Percentiles rank a stretch among this genome's conserved stretches.
These are phyloP conservation scores for Mycena sp. DNA, from an alignment of 1,284 basidiomycete species.

Conservation along the genomic window DNA sequence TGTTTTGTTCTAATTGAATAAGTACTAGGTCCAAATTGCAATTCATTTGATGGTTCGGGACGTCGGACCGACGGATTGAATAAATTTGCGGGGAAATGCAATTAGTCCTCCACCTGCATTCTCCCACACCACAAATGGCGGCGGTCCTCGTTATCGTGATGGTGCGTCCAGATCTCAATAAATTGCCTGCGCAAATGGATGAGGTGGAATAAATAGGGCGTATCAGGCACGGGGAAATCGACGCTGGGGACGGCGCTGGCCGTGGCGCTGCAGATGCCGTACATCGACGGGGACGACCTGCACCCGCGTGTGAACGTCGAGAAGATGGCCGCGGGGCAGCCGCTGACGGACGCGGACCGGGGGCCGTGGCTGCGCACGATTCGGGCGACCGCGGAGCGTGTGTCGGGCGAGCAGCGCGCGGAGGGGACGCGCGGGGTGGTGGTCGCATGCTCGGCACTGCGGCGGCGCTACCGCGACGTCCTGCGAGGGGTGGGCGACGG, in stretches of 20 bases:
- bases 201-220: no score
- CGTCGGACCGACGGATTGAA: slow-evolving; percentile 7
- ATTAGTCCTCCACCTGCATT: background rate
- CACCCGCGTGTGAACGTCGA: slow-evolving; percentile 86
- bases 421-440: slow-evolving; percentile 61
- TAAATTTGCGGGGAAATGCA: background rate
- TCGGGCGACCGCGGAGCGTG: slow-evolving; percentile 68
- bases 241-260: slow-evolving; percentile 82
- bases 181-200: background rate
- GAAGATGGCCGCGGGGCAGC: slow-evolving; percentile 88
- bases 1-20: no score
- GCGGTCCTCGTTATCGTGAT: slow-evolving; percentile 31
- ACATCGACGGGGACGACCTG: slow-evolving; percentile 91
- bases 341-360: slow-evolving; percentile 86
- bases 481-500: slow-evolving; percentile 56
- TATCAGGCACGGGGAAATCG: slow-evolving; percentile 89
- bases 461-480: slow-evolving; percentile 83
- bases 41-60: no score
- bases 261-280: slow-evolving; percentile 69
- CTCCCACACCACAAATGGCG: background rate
- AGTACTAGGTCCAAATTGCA: no score
- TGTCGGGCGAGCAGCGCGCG: slow-evolving; percentile 49
- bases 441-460: slow-evolving; percentile 90
- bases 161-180: slow-evolving; percentile 25
- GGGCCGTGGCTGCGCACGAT: slow-evolving; percentile 87